A percentile compares a stretch with the other conserved stretches of the same genome.
Evolutionary conservation across 176 grass and related monocot species (phyloP).

Genomic region (Oropetium thomaeum): DNA sequence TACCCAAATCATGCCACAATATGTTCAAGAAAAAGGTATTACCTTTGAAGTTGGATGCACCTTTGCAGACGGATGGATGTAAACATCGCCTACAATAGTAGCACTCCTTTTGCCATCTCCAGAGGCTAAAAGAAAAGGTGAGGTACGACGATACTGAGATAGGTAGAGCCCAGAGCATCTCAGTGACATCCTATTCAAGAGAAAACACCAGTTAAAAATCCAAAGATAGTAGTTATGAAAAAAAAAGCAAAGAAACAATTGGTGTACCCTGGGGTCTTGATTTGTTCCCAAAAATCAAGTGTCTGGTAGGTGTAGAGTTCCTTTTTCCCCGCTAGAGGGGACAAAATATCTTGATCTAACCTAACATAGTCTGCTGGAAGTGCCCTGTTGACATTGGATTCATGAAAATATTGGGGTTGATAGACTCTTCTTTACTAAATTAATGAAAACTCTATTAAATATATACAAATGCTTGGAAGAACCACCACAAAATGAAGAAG

Average conservation of each 20-base stretch:
- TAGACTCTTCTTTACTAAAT: not conserved
- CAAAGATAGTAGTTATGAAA: not conserved
- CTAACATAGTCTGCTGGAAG: slow-evolving; percentile 93
- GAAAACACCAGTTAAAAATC: slow-evolving; percentile 19
- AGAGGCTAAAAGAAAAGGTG: slow-evolving; percentile 80
- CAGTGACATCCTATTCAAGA: slow-evolving; percentile 82
- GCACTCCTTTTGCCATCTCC: slow-evolving; percentile 68
- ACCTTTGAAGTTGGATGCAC: slow-evolving; percentile 99
- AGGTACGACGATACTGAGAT: slow-evolving; percentile 70
- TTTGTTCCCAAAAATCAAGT: slow-evolving; percentile 98
- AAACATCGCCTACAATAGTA: slow-evolving; percentile 86
- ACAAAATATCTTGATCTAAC: slow-evolving; percentile 99
- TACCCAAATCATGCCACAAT: slow-evolving; percentile 13
- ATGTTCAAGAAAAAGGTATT: slow-evolving; percentile 10
- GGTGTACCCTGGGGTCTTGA: slow-evolving; percentile 93
- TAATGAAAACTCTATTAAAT: not conserved
- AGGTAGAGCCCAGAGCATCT: slow-evolving; percentile 93
- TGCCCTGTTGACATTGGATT: slow-evolving; percentile 69
- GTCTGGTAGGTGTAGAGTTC: slow-evolving; percentile 93
- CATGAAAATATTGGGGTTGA: not conserved
- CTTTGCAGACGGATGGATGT: slow-evolving; percentile 97
- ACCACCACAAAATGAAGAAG: not conserved
- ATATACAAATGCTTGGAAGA: not conserved
- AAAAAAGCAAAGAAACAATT: slow-evolving; percentile 4
- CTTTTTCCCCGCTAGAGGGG: slow-evolving; percentile 96